phyloP scores from a whole-genome alignment of 441 rosid genomes.

The Croton setiger region DNA sequence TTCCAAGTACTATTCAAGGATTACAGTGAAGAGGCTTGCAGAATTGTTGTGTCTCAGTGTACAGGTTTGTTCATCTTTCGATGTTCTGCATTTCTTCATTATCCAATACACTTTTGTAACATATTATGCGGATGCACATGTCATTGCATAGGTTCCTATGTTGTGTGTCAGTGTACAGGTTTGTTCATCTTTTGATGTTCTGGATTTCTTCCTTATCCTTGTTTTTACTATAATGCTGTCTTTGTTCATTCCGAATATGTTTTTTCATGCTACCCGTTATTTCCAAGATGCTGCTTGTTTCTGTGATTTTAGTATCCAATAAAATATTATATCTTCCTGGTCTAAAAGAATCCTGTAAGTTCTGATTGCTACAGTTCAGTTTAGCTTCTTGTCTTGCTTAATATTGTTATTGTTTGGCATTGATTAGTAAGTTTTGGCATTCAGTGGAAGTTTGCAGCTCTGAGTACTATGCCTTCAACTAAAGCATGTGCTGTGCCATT shows the following conservation, averaged over 20 bases:
- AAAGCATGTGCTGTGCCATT: background rate
- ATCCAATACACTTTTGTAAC: background rate
- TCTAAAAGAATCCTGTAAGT: background rate
- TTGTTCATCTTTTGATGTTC: no score
- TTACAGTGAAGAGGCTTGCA: conserved; percentile 81
- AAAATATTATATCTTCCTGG: background rate
- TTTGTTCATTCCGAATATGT: background rate
- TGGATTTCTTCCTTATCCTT: background rate
- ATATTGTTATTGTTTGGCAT: background rate
- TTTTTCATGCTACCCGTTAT: background rate
- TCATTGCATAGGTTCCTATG: background rate
- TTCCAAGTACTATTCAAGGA: conserved; percentile 90
- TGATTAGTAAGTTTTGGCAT: background rate
- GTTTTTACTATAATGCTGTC: background rate
- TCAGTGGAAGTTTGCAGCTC: background rate
- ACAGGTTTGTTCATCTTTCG: conserved; percentile 42
- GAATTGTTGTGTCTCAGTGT: conserved; percentile 80
- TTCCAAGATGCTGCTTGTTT: background rate
- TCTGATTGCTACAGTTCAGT: background rate
- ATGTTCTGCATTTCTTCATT: background rate
- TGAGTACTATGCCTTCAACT: background rate
- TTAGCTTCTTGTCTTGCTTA: background rate
- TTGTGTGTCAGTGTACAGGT: background rate
- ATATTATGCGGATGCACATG: background rate
- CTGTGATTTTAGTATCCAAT: no score